Evolutionary conservation across 495 filamentous ascomycete genomes (phyloP).

Genomic region (Parachaetomium inaequale): DNA sequence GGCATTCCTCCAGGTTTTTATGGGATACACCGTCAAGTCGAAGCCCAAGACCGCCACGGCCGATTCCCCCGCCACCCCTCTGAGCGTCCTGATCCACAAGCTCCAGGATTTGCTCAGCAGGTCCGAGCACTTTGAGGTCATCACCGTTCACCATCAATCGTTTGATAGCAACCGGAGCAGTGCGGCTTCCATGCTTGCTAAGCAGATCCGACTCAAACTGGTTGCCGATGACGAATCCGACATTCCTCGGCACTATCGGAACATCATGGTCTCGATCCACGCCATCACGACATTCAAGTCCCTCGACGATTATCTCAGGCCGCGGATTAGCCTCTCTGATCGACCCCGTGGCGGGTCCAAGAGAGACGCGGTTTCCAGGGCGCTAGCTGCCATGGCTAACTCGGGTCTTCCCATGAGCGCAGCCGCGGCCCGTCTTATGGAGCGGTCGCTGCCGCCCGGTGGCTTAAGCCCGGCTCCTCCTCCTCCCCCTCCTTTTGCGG

Average conservation of each 20-base stretch:
- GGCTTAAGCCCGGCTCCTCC: conserved; percentile 22
- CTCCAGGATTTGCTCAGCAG: conserved; percentile 92
- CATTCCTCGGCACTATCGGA: conserved; percentile 78
- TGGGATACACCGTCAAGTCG: conserved; percentile 64
- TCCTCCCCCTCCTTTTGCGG: conserved; percentile 32
- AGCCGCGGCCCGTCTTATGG: conserved; percentile 45
- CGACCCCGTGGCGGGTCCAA: conserved; percentile 61
- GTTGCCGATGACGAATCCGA: conserved; percentile 87
- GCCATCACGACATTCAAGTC: conserved; percentile 98
- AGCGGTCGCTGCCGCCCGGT: conserved; percentile 33
- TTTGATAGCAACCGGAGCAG: conserved; percentile 90
- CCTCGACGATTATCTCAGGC: conserved; percentile 91
- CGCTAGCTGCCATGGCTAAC: conserved; percentile 75
- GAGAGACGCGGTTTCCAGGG: conserved; percentile 63
- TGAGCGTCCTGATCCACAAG: conserved; percentile 89
- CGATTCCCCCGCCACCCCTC: conserved; percentile 68
- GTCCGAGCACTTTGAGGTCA: conserved; percentile 95
- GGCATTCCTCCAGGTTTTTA: conserved; percentile 91
- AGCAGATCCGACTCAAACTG: conserved; percentile 86
- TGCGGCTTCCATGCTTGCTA: conserved; percentile 91
- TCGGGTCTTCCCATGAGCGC: conserved; percentile 52
- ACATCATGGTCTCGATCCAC: conserved; percentile 97
- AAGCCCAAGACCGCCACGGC: conserved; percentile 60
- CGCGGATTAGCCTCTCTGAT: conserved; percentile 80
- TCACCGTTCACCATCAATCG: conserved; percentile 90